Evolutionary conservation across 306 rosid species (phyloP), one percentile per base, ranked within the genome.

Genomic region (Dicorynia guianensis): DNA sequence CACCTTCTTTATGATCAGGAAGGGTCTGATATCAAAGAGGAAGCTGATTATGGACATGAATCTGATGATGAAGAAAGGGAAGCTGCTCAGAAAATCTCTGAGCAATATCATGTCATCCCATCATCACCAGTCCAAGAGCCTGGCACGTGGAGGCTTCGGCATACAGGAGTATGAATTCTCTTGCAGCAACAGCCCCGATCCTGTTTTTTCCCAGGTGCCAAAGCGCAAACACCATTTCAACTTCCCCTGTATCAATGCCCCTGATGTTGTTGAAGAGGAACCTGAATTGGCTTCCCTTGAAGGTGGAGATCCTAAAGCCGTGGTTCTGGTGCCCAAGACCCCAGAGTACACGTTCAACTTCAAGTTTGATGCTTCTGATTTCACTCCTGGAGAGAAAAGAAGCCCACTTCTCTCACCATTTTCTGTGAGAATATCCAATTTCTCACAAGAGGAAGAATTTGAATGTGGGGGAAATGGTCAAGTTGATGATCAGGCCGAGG

Each of bases 161-260:
- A 47, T 79, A 47, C 89, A 88, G 71, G 88, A 85, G n/a, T 85
- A 88, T 33, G 93, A 88, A 30, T 88, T 88, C 80, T 83, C 88
- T 13, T 88, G 93, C 69, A 79, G 87, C 40, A 85, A 83, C 63
- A 85, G 85, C 35, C 90, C 93, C 42, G 79, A 81, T 69, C 87
- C 90, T 77, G 84, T 80, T 79, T 79, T 84, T 79, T 74, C 55
- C 85, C 81, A 79, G 63, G 48, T 74, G 60, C 75, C 84, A 19
- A 88, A 81, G 71, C 66, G 83, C 18, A 81, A 80, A 44, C 79
- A 83, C 13, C 69, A 78, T 72, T 88, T 83, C 69, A 83, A 57
- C 86, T 88, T 88, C 55, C 87, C 93, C 66, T 88, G 88, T 69
- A 74, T 88, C 25, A 79, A 81, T 49, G 10, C 75, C 19, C 87